These are phyloP conservation scores for Geosmithia flava DNA, from an alignment of 2,329 filamentous ascomycete species.

Conservation along the genomic window DNA sequence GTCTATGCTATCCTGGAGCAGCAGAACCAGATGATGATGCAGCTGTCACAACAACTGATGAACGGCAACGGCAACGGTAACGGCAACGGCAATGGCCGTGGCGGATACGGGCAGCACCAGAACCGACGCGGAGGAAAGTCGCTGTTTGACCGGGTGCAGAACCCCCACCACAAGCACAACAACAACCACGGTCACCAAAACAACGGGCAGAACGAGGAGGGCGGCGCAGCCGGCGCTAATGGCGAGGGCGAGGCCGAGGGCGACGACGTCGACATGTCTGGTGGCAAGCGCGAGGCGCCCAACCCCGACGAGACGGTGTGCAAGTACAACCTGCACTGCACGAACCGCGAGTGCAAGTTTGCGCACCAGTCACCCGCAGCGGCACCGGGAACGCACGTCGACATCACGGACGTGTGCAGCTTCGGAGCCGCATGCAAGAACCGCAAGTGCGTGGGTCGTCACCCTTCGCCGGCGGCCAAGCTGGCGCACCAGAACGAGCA, in stretches of 20 bases:
- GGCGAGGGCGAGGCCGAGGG: slow-evolving; percentile 25
- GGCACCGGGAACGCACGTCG: slow-evolving; percentile 62
- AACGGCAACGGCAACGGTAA: slow-evolving; percentile 28
- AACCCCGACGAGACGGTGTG: slow-evolving; percentile 61
- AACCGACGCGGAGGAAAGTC: slow-evolving; percentile 36
- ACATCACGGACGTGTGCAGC: slow-evolving; percentile 67
- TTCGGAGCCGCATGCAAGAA: slow-evolving; percentile 94
- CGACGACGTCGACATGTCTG: slow-evolving; percentile 53
- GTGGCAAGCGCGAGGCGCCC: slow-evolving; percentile 36
- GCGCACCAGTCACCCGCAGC: slow-evolving; percentile 91
- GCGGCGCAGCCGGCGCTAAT: slow-evolving; percentile 16
- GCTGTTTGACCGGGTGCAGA: slow-evolving; percentile 64
- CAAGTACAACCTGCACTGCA: slow-evolving; percentile 81
- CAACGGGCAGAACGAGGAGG: slow-evolving; percentile 21
- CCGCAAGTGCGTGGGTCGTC: slow-evolving; percentile 79
- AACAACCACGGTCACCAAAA: slow-evolving; percentile 30
- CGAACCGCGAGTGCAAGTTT: slow-evolving; percentile 80
- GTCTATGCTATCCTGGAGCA: slow-evolving; percentile 74
- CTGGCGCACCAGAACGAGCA: slow-evolving; percentile 68
- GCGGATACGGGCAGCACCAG: not conserved
- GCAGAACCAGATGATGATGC: slow-evolving; percentile 75
- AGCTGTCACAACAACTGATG: slow-evolving; percentile 53
- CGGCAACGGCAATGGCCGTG: slow-evolving; percentile 29
- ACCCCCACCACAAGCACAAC: slow-evolving; percentile 30
- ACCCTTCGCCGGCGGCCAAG: slow-evolving; percentile 81